phyloP scores from a whole-genome alignment of 192 early-diverging fungal genomes.

The Rhizoclosmatium sp. region DNA sequence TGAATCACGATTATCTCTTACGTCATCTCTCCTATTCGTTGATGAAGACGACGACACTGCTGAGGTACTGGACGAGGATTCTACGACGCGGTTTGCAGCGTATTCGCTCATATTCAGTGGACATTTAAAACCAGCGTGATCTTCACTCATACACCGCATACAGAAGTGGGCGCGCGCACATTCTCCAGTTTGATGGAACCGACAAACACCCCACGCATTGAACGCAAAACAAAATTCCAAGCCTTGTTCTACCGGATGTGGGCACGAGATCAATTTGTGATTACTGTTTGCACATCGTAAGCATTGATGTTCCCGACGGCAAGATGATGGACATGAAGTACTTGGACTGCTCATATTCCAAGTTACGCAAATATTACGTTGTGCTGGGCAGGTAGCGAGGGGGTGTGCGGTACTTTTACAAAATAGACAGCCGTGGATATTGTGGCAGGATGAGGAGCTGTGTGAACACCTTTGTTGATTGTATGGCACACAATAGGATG shows the following conservation, averaged over 20 bases:
- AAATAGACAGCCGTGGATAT: not conserved
- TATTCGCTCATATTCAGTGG: slow-evolving; percentile 34
- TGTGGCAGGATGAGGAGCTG: slow-evolving; percentile 12
- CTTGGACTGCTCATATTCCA: slow-evolving; percentile 37
- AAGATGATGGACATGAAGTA: slow-evolving; percentile 13
- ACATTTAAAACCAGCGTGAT: slow-evolving; percentile 34
- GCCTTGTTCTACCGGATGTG: slow-evolving; percentile 35
- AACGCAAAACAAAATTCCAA: slow-evolving; percentile 43
- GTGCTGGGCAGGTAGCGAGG: slow-evolving; percentile 21
- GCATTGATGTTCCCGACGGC: slow-evolving; percentile 8
- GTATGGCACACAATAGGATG: not conserved
- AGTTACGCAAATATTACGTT: slow-evolving; percentile 33
- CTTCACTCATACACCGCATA: slow-evolving; percentile 39
- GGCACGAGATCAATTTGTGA: slow-evolving; percentile 35
- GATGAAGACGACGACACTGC: too few relatives aligned
- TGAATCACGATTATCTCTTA: too few relatives aligned
- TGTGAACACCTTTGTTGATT: slow-evolving; percentile 2
- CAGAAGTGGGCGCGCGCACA: slow-evolving; percentile 35
- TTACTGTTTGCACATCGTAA: slow-evolving; percentile 20
- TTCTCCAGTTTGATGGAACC: slow-evolving; percentile 32
- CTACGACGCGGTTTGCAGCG: not conserved
- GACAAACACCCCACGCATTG: slow-evolving; percentile 40
- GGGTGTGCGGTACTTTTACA: not conserved
- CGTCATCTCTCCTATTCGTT: too few relatives aligned
- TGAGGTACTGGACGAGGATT: too few relatives aligned